Base-by-base conservation (phyloP, 148 eudicot genomes). In the Diospyros lotus region DNA sequence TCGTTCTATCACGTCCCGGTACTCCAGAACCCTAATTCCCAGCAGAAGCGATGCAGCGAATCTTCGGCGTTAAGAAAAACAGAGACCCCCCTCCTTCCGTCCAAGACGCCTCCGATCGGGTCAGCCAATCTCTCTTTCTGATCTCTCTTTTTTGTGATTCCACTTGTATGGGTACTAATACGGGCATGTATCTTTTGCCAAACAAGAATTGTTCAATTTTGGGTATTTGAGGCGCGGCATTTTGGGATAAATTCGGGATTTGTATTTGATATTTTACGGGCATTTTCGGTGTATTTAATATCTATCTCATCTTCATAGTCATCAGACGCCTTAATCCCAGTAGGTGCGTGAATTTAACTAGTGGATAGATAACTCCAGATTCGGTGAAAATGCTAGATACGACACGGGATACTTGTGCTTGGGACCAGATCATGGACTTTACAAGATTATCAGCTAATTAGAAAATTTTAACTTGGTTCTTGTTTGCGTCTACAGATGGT, bases 51-150 rank as follows among this genome's bases (percentile, higher is more conserved):
- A 92, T 93, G 98, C 88, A 88, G 83, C 86, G 91, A 78, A 84
- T 93, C 17, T 93, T 93, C 74, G 96, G 98, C 50, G 88, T 65
- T 62, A 90, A 87, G 92, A 93, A 93, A 69, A 80, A 89, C 39
- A 93, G 87, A 65, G 89, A 87, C 44, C 96, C 98, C 2, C 91
- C 98, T 84, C 93, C 96, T 53, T 89, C 98, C 2, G 69, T 93
- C 62, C 80, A 81, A 61, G 98, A 93, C 70, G 87, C 96, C 54
- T 84, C 96, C 56, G 90, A 93, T 87, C 88, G 93, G 82, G 96
- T 93, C 7, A 28, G 28, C 28, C 28, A 28, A 28, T 28, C 11
- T 18, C 17, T 67, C 51, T 13, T 18, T 61, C 54, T n/a, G 1
- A 3, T 44, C 38, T 5, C 6, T 42, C 15, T 5, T 17, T 60